Conservation (phyloP, 129 eudicot genomes). For the Silybum marianum region DNA sequence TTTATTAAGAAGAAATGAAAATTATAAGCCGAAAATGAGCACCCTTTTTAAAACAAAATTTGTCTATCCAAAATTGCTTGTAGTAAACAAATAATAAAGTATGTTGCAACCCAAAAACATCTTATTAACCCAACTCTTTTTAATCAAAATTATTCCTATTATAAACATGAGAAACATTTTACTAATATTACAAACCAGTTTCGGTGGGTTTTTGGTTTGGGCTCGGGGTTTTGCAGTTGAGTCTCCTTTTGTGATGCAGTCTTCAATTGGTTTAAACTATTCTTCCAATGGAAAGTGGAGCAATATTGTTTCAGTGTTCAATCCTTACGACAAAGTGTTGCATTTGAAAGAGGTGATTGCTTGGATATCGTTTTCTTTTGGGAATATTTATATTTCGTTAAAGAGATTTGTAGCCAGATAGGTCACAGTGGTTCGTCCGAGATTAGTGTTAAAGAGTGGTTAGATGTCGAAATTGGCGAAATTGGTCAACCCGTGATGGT, state of each 20-base stretch:
- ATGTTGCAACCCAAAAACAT: too few species aligned
- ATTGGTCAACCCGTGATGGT: slow-evolving; percentile 41
- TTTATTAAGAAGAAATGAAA: too few species aligned
- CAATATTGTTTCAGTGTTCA: slow-evolving; percentile 57
- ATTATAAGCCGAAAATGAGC: too few species aligned
- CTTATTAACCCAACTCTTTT: too few species aligned
- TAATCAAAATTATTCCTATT: too few species aligned
- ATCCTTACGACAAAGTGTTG: slow-evolving; percentile 66
- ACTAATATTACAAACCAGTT: slow-evolving; percentile 60
- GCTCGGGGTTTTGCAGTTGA: slow-evolving; percentile 67
- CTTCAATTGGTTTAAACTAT: slow-evolving; percentile 47
- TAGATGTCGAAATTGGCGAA: slow-evolving; percentile 43
- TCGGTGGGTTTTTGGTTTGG: slow-evolving; percentile 74
- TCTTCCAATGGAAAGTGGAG: slow-evolving; percentile 52
- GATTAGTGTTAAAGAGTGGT: slow-evolving; percentile 41
- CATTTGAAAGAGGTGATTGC: slow-evolving; percentile 69
- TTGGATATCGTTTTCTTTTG: slow-evolving; percentile 57
- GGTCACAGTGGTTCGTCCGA: slow-evolving; percentile 31
- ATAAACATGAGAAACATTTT: too few species aligned
- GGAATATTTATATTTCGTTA: slow-evolving; percentile 43
- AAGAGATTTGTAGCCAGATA: slow-evolving; percentile 48
- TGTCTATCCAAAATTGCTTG: too few species aligned
- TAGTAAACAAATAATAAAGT: too few species aligned
- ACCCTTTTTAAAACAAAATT: too few species aligned
- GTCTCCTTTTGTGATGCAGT: slow-evolving; percentile 59